Evolutionary conservation across 1,284 basidiomycete species (phyloP), one percentile per base, ranked within the genome.

Genomic region (Sporisorium reilianum): DNA sequence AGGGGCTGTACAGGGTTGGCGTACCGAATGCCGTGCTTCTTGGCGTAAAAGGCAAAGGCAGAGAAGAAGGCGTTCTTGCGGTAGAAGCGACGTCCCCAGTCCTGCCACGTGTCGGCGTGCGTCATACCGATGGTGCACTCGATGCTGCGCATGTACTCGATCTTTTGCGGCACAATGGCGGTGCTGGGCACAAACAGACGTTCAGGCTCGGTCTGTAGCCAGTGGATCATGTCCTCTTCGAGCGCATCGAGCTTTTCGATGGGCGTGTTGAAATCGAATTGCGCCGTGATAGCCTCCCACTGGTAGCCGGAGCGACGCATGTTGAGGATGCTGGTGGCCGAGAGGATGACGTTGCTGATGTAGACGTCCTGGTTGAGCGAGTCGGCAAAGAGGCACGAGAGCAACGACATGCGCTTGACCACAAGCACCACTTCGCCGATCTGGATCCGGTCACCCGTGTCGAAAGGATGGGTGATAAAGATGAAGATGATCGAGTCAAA

Each of bases 401-500:
- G 74, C 36, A 83, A 64, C 14, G 71, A 75, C 74, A 83, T 82
- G 55, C 64, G 72, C 68, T 79, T 80, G 61, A 83, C 80, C 0
- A 73, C 66, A 23, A 82, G 74, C 45, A 78, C 70, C 18, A 55
- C 50, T 12, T 78, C 75, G 23, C 57, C 68, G 18, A 83, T 69
- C 58, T 63, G 56, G 40, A 82, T 78, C 5, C 80, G 64, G 41
- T 83, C 81, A 36, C 81, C 81, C 7, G 81, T 82, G 42, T 83
- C 81, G 53, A 80, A 82, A 8, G 81, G 79, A 52, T 83, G 81
- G 12, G 81, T 81, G 69, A 83, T 67, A 32, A 83, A 81, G 44
- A 82, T 61, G 64, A 83, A 83, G 55, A 83, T 77, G 72, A 83
- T 83, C 42, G 79, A 81, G 64, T 83, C 81, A 40, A 83, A 83